Percentiles rank a stretch among this genome's conserved stretches.
Evolutionary conservation across 202 grass and related monocot genomes (phyloP).

Genomic region (Panicum hallii): DNA sequence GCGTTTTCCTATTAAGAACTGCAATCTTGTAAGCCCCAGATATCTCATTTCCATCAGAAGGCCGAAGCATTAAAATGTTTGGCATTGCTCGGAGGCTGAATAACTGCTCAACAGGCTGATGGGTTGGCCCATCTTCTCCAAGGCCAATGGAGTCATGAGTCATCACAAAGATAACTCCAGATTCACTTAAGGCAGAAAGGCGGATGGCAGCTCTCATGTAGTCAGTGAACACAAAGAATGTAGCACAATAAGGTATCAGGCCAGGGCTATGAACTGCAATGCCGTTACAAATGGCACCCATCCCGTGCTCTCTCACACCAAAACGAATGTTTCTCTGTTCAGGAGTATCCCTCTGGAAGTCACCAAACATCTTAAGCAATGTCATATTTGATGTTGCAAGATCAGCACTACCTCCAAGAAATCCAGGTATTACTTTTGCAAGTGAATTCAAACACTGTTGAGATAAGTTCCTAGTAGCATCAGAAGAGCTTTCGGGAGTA

Average conservation of each 20-base stretch:
- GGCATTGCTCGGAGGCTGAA: conserved; percentile 83
- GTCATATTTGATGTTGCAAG: conserved; percentile 90
- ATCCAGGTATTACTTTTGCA: conserved; percentile 80
- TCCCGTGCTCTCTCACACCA: conserved; percentile 72
- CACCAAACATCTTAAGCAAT: conserved; percentile 83
- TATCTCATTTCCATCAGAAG: conserved; percentile 77
- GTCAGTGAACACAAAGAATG: conserved; percentile 87
- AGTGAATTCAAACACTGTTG: conserved; percentile 77
- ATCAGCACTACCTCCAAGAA: conserved; percentile 82
- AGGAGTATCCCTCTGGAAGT: conserved; percentile 79
- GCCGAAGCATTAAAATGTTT: conserved; percentile 73
- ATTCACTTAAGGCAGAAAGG: conserved; percentile 67
- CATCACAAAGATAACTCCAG: conserved; percentile 81
- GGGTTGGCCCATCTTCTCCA: conserved; percentile 79
- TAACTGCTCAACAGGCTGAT: conserved; percentile 78
- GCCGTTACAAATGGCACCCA: conserved; percentile 84
- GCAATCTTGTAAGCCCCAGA: conserved; percentile 68
- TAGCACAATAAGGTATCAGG: conserved; percentile 82
- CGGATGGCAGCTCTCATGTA: conserved; percentile 86
- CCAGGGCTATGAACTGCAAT: conserved; percentile 72
- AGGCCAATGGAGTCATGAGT: conserved; percentile 86
- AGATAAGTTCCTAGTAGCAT: conserved; percentile 80
- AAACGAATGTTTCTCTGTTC: conserved; percentile 81
- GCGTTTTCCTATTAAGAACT: conserved; percentile 65
- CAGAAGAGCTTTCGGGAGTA: conserved; percentile 61